These are phyloP conservation scores for Fraxinus xanthoxyloides DNA, from an alignment of 305 asterid species.

Conservation along the genomic window DNA sequence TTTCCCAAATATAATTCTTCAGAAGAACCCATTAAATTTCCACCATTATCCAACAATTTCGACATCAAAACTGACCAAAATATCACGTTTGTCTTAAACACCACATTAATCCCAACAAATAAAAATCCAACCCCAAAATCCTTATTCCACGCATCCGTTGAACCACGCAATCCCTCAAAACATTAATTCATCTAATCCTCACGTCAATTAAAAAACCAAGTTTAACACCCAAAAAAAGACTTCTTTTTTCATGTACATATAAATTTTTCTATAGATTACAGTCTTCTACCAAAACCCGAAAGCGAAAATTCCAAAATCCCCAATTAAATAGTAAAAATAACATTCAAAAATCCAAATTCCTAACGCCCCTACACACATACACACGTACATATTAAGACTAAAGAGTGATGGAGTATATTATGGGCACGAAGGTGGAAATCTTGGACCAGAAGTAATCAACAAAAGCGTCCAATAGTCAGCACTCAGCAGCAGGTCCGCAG, in stretches of 20 bases:
- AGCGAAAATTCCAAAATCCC: neutral
- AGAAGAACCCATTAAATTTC: constrained; percentile 7
- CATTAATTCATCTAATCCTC: neutral
- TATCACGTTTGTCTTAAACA: neutral
- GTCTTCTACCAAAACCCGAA: neutral
- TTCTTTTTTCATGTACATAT: neutral
- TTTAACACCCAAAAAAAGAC: neutral
- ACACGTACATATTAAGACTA: neutral
- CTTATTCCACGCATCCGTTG: neutral
- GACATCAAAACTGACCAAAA: neutral
- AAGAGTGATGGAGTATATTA: constrained; percentile 46
- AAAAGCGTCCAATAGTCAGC: too few relatives aligned
- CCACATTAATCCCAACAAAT: constrained; percentile 3
- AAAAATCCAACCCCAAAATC: constrained; percentile 8
- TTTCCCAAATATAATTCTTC: neutral
- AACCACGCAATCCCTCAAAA: neutral
- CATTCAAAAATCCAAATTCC: neutral
- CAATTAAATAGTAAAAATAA: neutral
- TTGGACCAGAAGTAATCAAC: constrained; percentile 98
- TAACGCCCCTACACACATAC: constrained; percentile 12
- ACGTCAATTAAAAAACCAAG: neutral
- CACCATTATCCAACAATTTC: neutral
- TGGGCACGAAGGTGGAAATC: constrained; percentile 81
- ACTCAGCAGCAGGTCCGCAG: too few relatives aligned
- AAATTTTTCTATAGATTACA: neutral